A percentile compares a stretch with the other conserved stretches of the same genome.
Evolutionary conservation across 2,329 filamentous ascomycete genomes (phyloP).

Genomic region (Elsinoe necatrix): DNA sequence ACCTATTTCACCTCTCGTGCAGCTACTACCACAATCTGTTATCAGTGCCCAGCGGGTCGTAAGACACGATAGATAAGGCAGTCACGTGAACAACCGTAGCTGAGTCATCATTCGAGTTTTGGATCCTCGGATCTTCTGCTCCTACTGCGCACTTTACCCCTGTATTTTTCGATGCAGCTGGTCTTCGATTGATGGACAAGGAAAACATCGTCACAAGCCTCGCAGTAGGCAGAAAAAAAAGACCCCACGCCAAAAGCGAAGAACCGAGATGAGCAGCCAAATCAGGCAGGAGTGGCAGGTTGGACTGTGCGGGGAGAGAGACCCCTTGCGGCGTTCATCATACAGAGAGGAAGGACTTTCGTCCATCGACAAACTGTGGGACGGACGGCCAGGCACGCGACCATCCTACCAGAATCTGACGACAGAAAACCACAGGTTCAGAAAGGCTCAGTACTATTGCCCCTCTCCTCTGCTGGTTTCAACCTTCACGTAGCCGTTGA

Average conservation of each 20-base stretch:
- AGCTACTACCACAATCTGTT: background rate
- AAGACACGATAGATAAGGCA: background rate
- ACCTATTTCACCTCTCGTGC: background rate
- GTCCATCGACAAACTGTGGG: background rate
- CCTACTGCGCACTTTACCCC: background rate
- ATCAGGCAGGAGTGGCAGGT: conserved; percentile 4
- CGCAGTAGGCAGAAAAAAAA: background rate
- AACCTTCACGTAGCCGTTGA: background rate
- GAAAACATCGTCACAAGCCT: background rate
- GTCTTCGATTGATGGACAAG: background rate
- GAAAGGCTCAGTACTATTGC: background rate
- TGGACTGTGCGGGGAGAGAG: background rate
- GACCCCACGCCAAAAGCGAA: background rate
- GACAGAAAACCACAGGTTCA: background rate
- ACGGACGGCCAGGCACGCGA: conserved; percentile 8
- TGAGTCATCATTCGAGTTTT: conserved; percentile 9
- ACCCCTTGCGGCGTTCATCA: background rate
- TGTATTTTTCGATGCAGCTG: background rate
- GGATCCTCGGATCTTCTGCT: background rate
- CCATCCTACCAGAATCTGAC: background rate
- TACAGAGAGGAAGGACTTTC: background rate
- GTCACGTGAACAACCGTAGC: background rate
- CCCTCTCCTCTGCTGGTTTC: background rate
- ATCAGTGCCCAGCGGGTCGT: conserved; percentile 4
- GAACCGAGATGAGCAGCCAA: conserved; percentile 5